phyloP scores from a whole-genome alignment of 352 stramenopile species.

The Phytophthora hybrid region DNA sequence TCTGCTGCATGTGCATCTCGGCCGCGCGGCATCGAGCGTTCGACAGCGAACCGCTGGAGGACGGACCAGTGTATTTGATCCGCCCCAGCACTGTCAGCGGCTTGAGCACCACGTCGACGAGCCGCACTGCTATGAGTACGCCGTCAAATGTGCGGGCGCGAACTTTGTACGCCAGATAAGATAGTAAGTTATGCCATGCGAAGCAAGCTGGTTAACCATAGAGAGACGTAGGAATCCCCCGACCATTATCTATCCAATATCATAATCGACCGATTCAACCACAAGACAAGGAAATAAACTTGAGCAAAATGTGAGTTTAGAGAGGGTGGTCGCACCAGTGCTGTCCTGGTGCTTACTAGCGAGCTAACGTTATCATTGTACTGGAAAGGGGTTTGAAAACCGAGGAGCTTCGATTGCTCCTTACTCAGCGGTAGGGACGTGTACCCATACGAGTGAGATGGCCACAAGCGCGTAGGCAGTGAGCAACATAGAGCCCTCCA shows the following conservation, averaged over 20 bases:
- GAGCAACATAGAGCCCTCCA: constrained; percentile 92
- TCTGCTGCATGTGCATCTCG: constrained; percentile 54
- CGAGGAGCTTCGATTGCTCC: constrained; percentile 36
- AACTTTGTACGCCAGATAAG: constrained; percentile 11
- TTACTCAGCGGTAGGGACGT: constrained; percentile 62
- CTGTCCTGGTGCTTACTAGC: constrained; percentile 34
- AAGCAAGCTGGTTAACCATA: constrained; percentile 8
- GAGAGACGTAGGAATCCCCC: constrained; percentile 24
- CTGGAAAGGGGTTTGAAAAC: constrained; percentile 9
- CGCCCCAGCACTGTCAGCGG: constrained; percentile 28
- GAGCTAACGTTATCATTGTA: constrained; percentile 24
- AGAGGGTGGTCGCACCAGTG: constrained; percentile 26
- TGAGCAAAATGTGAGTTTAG: constrained; percentile 26
- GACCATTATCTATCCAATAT: constrained; percentile 34
- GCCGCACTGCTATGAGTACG: constrained; percentile 19
- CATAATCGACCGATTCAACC: not conserved
- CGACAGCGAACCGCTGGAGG: constrained; percentile 27
- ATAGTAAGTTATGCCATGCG: not conserved
- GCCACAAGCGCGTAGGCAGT: constrained; percentile 92
- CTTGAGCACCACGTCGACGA: constrained; percentile 35
- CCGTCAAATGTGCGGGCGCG: constrained; percentile 20
- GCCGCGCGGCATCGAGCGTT: constrained; percentile 45
- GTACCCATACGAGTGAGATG: constrained; percentile 82
- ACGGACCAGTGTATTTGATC: constrained; percentile 24
- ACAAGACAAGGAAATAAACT: not conserved